A percentile compares a stretch with the other conserved stretches of the same genome.
These are phyloP conservation scores for Acanthamoeba healyi DNA, from an alignment of 208 protist species.

Conservation along the genomic window DNA sequence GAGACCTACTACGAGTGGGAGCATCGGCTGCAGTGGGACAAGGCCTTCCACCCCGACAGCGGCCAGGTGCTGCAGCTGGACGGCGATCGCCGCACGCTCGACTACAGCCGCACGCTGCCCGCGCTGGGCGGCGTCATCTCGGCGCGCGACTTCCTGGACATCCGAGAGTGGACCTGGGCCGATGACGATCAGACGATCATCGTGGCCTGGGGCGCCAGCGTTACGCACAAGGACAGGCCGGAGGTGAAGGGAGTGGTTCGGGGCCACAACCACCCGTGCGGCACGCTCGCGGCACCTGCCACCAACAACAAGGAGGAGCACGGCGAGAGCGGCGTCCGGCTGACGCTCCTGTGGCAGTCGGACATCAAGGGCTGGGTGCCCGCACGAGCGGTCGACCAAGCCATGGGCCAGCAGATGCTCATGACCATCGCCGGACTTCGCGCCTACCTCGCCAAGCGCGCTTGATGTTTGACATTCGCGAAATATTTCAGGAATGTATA, in stretches of 20 bases:
- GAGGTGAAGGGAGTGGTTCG: constrained; percentile 9
- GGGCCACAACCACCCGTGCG: constrained; percentile 20
- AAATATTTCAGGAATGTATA: too few relatives aligned
- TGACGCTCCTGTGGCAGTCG: constrained; percentile 46
- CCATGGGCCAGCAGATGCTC: constrained; percentile 41
- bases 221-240: neutral
- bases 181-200: neutral
- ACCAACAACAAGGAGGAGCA: neutral
- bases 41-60: constrained; percentile 53
- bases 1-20: constrained; percentile 34
- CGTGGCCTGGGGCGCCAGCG: constrained; percentile 44
- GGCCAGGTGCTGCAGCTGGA: constrained; percentile 17
- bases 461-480: neutral
- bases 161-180: neutral
- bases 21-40: constrained; percentile 36
- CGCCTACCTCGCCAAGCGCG: neutral
- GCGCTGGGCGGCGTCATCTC: constrained; percentile 54
- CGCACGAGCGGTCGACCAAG: neutral
- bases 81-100: constrained; percentile 57
- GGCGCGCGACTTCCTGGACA: constrained; percentile 11
- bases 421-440: neutral
- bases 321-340: neutral
- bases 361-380: constrained; percentile 52
- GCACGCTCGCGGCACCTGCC: neutral
- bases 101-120: constrained; percentile 62